A percentile compares a stretch with the other conserved stretches of the same genome.
Evolutionary conservation across 2,329 filamentous ascomycete species (phyloP).

Genomic region (Fusarium sp.): DNA sequence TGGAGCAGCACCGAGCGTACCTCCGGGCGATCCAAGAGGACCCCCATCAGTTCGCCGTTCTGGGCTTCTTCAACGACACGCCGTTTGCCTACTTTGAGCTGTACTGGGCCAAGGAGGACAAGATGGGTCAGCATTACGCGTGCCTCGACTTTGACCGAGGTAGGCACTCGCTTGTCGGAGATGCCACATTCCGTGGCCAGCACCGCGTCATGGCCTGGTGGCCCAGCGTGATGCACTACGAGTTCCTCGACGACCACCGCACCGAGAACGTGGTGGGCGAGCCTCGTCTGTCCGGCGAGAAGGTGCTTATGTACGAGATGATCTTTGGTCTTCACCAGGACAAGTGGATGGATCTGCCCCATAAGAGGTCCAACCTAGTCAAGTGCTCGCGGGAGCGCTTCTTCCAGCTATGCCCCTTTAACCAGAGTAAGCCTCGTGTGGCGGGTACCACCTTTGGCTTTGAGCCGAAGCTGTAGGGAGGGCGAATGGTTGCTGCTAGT

Average conservation of each 20-base stretch:
- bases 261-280: constrained; percentile 73
- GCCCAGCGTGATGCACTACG: constrained; percentile 71
- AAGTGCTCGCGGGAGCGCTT: constrained; percentile 74
- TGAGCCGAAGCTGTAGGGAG: constrained; percentile 56
- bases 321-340: constrained; percentile 78
- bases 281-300: constrained; percentile 76
- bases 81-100: constrained; percentile 82
- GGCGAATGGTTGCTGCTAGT: not conserved
- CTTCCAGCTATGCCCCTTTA: constrained; percentile 74
- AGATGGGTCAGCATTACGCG: constrained; percentile 67
- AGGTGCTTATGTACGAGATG: constrained; percentile 79
- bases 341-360: constrained; percentile 78
- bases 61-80: constrained; percentile 76
- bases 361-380: constrained; percentile 77
- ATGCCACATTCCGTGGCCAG: constrained; percentile 69
- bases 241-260: constrained; percentile 70
- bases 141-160: constrained; percentile 69
- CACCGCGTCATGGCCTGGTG: constrained; percentile 72
- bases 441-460: constrained; percentile 65
- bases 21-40: constrained; percentile 74
- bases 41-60: constrained; percentile 74
- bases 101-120: constrained; percentile 65
- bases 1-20: constrained; percentile 79
- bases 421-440: constrained; percentile 64
- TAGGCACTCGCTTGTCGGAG: constrained; percentile 68